These are phyloP conservation scores for Fraxinus sp. DNA, from an alignment of 305 asterid species.

Conservation along the genomic window DNA sequence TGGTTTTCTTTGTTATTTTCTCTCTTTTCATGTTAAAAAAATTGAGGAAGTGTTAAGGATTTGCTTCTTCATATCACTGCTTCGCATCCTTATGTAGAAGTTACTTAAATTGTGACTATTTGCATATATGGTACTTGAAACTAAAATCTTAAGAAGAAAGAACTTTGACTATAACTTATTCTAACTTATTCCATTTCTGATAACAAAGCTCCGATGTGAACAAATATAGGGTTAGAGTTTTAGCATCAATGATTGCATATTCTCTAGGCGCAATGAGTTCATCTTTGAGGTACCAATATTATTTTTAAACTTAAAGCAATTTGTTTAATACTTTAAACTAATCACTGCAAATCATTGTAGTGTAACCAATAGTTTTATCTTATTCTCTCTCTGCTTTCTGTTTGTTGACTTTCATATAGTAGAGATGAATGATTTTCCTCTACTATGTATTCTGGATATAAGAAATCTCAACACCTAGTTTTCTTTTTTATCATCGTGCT, in stretches of 20 bases:
- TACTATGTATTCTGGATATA: not conserved
- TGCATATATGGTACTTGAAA: not conserved
- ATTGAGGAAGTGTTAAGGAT: not conserved
- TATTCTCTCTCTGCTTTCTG: not conserved
- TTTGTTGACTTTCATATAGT: not conserved
- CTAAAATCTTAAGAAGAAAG: not conserved
- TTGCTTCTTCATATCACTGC: not conserved
- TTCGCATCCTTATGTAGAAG: not conserved
- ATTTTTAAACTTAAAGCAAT: not conserved
- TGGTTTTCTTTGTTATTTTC: not conserved
- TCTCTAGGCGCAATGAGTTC: not conserved
- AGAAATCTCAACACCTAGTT: not conserved
- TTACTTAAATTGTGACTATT: not conserved
- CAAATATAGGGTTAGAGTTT: not conserved
- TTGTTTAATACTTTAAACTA: not conserved
- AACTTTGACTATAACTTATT: not conserved
- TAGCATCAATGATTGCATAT: conserved; percentile 8
- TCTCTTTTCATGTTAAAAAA: not conserved
- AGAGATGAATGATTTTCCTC: not conserved
- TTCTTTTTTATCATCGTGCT: not conserved
- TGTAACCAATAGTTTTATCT: not conserved
- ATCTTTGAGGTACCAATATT: not conserved
- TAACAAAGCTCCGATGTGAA: not conserved
- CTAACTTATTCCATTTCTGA: not conserved
- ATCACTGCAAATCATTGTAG: not conserved